phyloP scores from a whole-genome alignment of 441 rosid species.

The Rhodomyrtus psidioides region DNA sequence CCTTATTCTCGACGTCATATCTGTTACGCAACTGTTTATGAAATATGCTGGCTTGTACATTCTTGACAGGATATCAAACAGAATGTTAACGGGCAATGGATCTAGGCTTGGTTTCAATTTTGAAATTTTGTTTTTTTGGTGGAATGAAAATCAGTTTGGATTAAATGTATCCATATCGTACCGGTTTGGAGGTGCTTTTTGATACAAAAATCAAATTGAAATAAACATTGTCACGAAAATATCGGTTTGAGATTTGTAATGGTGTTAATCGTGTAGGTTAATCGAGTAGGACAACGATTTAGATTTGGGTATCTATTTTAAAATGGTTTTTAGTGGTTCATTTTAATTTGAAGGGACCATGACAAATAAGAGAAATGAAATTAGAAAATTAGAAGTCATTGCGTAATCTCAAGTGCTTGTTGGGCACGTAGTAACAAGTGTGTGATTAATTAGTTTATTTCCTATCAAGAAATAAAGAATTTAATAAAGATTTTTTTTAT shows the following conservation, averaged over 20 bases:
- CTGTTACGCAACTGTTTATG: accelerated
- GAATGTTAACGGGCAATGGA: neutral
- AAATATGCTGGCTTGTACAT: accelerated
- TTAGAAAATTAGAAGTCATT: too few relatives aligned
- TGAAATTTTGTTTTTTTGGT: neutral
- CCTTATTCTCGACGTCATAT: neutral
- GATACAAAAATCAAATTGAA: neutral
- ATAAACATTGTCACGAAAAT: neutral
- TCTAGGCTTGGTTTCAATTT: neutral
- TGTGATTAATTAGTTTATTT: neutral
- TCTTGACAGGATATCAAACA: neutral
- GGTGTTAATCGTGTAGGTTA: accelerated
- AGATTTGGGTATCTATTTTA: neutral
- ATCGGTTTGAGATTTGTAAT: accelerated
- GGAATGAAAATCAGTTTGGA: neutral
- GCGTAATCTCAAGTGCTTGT: neutral
- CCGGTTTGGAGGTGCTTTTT: accelerated
- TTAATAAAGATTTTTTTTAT: too few relatives aligned
- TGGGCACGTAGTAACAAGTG: neutral
- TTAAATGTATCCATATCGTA: accelerated
- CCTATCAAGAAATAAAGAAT: neutral
- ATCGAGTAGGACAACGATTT: neutral
- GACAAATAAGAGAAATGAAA: neutral
- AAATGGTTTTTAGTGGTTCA: neutral
- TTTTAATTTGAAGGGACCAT: neutral